Base-by-base conservation (phyloP, 768 basidiomycete species). In the Leccinum disarticulatum region DNA sequence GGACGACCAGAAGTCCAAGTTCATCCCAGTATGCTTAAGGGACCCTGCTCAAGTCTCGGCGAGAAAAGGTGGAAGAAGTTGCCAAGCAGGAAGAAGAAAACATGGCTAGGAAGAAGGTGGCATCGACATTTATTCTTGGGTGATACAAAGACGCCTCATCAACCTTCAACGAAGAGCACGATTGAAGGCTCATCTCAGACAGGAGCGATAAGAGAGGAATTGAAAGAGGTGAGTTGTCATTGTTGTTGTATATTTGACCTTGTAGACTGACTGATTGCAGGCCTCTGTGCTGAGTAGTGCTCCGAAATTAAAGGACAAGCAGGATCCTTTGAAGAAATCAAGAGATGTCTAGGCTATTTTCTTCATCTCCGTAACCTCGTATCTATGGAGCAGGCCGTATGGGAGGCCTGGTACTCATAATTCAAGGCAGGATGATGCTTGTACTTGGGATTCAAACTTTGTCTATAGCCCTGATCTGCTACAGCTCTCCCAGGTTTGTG, bases 311-410 rank as follows among this genome's bases (percentile, higher is more conserved):
- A 97, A 93, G 72, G 96, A 96, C 3, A 97, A 93, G 72, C 85
- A 96, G 93, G 95, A 98, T 99, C 98, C 71, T 78, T 99, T 54
- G 95, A 97, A 67, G 94, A 99, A 77, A 93, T 99, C 60, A 98
- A 98, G 77, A 85, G 85, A 96, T 90, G 51, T 22, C 78, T 62
- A 5, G 25, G 27, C 2, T 22, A 59, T 53, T 28, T 17, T 17
- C 5, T 25, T 7, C 19, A 1, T 36, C 27, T 28, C 60, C 38
- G 52, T 68, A 56, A 63, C 35, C 30, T 10, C 19, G 49, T 47
- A 31, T 43, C n/a, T 66, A 98, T 95, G 71, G 96, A 98, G 51
- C 95, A 98, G 74, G 92, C 91, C 10, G 82, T 90, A 63, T 82
- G 97, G 54, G 97, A 98, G 74, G 87, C 90, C 22, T 88, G 90